phyloP scores from a whole-genome alignment of 805 yeast species.

The Candida manassasensis region DNA sequence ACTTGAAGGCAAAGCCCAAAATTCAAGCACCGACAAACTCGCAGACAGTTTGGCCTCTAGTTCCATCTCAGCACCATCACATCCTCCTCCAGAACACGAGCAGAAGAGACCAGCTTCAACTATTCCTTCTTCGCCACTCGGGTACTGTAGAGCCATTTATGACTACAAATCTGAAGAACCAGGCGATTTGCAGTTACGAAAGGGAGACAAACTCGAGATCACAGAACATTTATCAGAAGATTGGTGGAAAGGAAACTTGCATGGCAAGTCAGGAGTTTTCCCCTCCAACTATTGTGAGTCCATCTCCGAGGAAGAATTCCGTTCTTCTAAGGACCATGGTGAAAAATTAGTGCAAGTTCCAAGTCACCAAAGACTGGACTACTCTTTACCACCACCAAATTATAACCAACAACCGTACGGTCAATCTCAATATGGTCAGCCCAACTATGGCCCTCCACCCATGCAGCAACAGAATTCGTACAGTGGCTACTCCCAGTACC shows the following conservation, averaged over 20 bases:
- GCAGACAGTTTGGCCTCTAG: constrained; percentile 9
- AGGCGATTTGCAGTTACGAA: constrained; percentile 61
- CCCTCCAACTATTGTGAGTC: constrained; percentile 79
- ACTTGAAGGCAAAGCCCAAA: constrained; percentile 9
- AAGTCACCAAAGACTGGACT: constrained; percentile 15
- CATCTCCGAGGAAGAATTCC: constrained; percentile 30
- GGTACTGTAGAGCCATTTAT: constrained; percentile 61
- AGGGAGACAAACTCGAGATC: constrained; percentile 68
- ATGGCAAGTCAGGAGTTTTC: constrained; percentile 66
- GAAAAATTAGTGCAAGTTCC: constrained; percentile 3
- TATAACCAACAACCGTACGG: constrained; percentile 13
- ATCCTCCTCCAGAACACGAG: constrained; percentile 19
- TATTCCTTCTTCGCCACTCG: constrained; percentile 16
- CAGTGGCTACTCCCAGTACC: constrained; percentile 41
- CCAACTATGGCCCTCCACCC: constrained; percentile 8
- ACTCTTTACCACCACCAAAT: constrained; percentile 7
- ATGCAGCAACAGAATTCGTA: constrained; percentile 23
- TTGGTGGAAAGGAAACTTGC: constrained; percentile 82
- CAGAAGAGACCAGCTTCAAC: constrained; percentile 14
- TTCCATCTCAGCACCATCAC: constrained; percentile 10
- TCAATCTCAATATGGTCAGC: constrained; percentile 10
- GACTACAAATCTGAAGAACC: constrained; percentile 70
- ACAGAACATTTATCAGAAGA: constrained; percentile 71
- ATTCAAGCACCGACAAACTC: constrained; percentile 6
- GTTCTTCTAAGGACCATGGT: constrained; percentile 14